Base-by-base conservation (phyloP, 2,329 filamentous ascomycete species). In the Nemania bipapillata region DNA sequence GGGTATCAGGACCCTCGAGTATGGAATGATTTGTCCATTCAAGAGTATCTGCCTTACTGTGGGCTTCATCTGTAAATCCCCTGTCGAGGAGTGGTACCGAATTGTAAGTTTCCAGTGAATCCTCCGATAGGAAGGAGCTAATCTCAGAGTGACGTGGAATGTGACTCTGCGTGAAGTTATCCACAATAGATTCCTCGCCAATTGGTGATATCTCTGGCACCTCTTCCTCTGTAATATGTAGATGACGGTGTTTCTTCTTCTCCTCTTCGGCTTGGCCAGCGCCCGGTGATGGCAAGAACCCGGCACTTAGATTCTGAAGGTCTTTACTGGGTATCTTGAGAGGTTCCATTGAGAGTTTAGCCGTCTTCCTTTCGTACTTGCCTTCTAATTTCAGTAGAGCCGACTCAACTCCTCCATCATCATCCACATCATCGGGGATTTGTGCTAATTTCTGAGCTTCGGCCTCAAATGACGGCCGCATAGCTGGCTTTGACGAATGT, bases 361-460 rank as follows among this genome's bases (percentile, higher is more conserved):
- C 78, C 0, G 78, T 70, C 73, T 80, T 87, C 73, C 86, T 89
- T 77, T 91, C 86, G 74, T 91, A 96, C 73, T 89, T 95, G 9
- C 96, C 96, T 81, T 99, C 96, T 0, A 99, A 85, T 76, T 98
- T 99, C 74, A 94, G 81, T 58, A 99, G 80, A 0, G 96, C 93
- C n/a, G 94, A 94, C 77, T 98, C 96, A 28, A 98, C 90, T 12
- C 95, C 95, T 6, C 93, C 93, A 76, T 96, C 92, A 53, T 91
- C 90, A 69, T 90, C 87, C 17, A 83, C 78, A 42, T 96, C 93
- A 76, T 97, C 94, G 0, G 95, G 93, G 28, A 98, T 92, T 63
- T 92, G 90, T 1, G 94, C 93, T 62, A 99, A 87, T 74, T 92
- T 92, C 67, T 94, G 90, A 0, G 96, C 93, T 75, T 97, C 94